These are phyloP conservation scores for Trichoderma harzianum DNA, from an alignment of 2,329 filamentous ascomycete genomes.

Conservation along the genomic window DNA sequence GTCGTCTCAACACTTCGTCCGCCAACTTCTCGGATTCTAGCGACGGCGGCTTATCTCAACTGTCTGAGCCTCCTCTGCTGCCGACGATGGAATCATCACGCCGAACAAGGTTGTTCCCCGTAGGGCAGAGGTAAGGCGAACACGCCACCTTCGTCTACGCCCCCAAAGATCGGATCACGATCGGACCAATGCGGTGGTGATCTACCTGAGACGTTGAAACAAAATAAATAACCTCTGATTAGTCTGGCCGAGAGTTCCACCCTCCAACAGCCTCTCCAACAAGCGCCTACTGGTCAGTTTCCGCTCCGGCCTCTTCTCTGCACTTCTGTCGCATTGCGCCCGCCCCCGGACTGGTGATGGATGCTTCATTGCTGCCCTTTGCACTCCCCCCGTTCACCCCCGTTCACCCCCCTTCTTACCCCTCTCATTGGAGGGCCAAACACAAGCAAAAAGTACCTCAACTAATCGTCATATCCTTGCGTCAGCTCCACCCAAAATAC, in stretches of 20 bases:
- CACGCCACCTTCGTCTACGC: not conserved
- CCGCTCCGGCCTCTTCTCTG: not conserved
- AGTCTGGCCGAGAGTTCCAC: not conserved
- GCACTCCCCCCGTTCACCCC: too few species aligned
- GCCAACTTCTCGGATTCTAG: not conserved
- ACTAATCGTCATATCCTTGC: not conserved
- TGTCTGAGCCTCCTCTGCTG: not conserved
- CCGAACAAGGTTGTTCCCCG: not conserved
- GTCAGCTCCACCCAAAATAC: too few species aligned
- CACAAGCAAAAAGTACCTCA: not conserved
- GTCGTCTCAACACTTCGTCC: too few species aligned
- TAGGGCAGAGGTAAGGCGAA: not conserved
- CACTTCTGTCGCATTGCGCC: not conserved
- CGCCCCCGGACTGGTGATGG: not conserved
- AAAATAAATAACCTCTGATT: too few species aligned
- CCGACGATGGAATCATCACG: not conserved
- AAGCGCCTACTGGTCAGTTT: not conserved
- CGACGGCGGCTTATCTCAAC: too few species aligned
- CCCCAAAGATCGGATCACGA: too few species aligned
- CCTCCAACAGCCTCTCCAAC: not conserved
- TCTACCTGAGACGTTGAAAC: too few species aligned
- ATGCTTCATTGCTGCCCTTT: not conserved
- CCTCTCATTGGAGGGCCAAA: not conserved
- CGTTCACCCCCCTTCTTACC: not conserved
- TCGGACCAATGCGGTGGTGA: too few species aligned